Evolutionary conservation across 441 rosid species (phyloP).

Genomic region (Bruguiera hainesii): DNA sequence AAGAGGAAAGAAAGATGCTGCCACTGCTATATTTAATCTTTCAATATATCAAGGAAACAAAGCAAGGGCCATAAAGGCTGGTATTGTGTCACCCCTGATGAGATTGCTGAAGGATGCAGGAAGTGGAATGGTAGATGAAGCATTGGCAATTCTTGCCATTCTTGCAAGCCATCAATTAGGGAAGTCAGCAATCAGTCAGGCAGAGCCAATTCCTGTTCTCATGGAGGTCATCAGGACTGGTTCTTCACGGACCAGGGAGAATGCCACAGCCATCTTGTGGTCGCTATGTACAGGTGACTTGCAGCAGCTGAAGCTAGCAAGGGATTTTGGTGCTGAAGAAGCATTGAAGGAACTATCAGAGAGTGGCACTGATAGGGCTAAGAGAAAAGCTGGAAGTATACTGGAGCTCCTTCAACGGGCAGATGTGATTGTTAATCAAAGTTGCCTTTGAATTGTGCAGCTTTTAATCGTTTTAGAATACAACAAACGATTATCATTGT

Average conservation of each 20-base stretch:
- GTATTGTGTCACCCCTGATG: constrained; percentile 73
- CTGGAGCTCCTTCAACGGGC: constrained; percentile 69
- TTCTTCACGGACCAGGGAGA: constrained; percentile 90
- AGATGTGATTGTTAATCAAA: constrained; percentile 32
- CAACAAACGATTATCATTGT: neutral
- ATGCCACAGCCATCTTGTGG: constrained; percentile 83
- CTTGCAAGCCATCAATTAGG: constrained; percentile 93
- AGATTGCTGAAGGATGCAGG: constrained; percentile 80
- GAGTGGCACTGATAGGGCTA: constrained; percentile 93
- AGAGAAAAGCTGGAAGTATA: constrained; percentile 83
- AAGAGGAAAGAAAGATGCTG: constrained; percentile 96
- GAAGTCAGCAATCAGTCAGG: constrained; percentile 66
- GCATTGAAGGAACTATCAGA: constrained; percentile 76
- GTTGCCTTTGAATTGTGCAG: constrained; percentile 14
- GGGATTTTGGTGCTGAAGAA: constrained; percentile 69
- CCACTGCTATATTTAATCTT: constrained; percentile 89
- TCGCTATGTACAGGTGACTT: constrained; percentile 62
- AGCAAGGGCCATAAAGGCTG: constrained; percentile 91
- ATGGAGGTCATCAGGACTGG: constrained; percentile 81
- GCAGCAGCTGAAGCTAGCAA: constrained; percentile 63
- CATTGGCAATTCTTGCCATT: constrained; percentile 88
- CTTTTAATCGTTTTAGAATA: neutral
- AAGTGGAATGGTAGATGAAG: constrained; percentile 97
- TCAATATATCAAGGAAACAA: constrained; percentile 96
- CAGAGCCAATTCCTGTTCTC: constrained; percentile 63